Evolutionary conservation across 495 filamentous ascomycete species (phyloP).

Genomic region (Penicillium chermesinum): DNA sequence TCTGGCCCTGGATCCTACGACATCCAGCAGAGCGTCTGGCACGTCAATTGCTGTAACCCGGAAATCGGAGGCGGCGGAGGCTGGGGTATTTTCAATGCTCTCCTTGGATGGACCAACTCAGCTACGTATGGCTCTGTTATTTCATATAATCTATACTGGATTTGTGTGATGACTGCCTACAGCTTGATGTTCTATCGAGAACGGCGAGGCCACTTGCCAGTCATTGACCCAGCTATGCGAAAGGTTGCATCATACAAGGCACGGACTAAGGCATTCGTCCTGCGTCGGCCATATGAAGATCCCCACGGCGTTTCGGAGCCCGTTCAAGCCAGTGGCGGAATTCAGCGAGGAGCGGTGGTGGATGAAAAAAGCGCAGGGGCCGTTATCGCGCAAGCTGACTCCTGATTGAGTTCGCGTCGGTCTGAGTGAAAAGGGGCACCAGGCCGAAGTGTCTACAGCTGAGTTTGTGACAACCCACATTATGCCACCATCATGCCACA

Average conservation of each 20-base stretch:
- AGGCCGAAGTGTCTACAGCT: too few relatives aligned
- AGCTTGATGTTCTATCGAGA: slow-evolving; percentile 24
- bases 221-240: slow-evolving; percentile 18
- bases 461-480: too few relatives aligned
- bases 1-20: slow-evolving; percentile 83
- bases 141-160: slow-evolving; percentile 84
- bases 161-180: slow-evolving; percentile 34
- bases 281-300: slow-evolving; percentile 11
- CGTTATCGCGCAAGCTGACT: not conserved
- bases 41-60: slow-evolving; percentile 85
- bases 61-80: slow-evolving; percentile 65
- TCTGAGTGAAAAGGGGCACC: too few relatives aligned
- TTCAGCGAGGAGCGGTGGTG: not conserved
- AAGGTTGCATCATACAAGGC: slow-evolving; percentile 12
- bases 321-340: slow-evolving; percentile 5
- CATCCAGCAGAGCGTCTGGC: slow-evolving; percentile 81
- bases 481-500: too few relatives aligned
- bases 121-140: slow-evolving; percentile 77
- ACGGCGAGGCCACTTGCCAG: slow-evolving; percentile 16
- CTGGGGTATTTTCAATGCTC: slow-evolving; percentile 87
- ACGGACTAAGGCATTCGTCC: slow-evolving; percentile 17
- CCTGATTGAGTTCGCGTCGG: too few relatives aligned
- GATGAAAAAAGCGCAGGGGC: not conserved
- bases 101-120: slow-evolving; percentile 80
- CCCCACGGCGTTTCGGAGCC: not conserved